Evolutionary conservation across 2,329 filamentous ascomycete species (phyloP).

Genomic region (Ilyonectria sp.): DNA sequence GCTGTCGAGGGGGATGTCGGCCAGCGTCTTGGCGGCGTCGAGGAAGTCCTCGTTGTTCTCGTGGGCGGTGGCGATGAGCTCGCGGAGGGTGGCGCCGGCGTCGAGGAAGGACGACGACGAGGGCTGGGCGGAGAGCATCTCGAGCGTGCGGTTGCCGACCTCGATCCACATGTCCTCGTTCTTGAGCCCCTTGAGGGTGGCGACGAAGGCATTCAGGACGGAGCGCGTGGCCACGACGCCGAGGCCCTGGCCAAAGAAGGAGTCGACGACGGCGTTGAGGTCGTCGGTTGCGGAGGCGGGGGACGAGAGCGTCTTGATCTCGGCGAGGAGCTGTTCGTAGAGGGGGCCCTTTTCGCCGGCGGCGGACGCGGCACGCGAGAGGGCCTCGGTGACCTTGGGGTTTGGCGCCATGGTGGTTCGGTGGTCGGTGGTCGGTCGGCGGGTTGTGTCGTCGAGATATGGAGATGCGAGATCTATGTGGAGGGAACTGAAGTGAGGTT

Average conservation of each 20-base stretch:
- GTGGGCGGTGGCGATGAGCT: constrained; percentile 86
- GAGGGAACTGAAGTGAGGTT: constrained; percentile 18
- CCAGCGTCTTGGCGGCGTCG: constrained; percentile 82
- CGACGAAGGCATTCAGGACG: constrained; percentile 77
- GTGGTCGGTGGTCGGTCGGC: constrained; percentile 21
- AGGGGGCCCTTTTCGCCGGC: constrained; percentile 60
- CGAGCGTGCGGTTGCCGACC: constrained; percentile 82
- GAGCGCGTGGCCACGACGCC: constrained; percentile 83
- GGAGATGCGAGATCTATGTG: constrained; percentile 29
- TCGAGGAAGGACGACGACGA: constrained; percentile 84
- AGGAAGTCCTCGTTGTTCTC: constrained; percentile 86
- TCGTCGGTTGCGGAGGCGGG: constrained; percentile 64
- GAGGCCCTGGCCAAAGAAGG: constrained; percentile 77
- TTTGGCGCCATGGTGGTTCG: constrained; percentile 56
- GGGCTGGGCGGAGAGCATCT: constrained; percentile 72
- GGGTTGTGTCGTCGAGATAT: background rate
- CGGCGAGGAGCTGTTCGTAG: constrained; percentile 63
- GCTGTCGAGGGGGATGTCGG: constrained; percentile 89
- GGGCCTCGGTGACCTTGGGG: constrained; percentile 59
- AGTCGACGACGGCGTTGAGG: constrained; percentile 77
- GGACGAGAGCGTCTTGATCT: constrained; percentile 59
- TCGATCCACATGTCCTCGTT: constrained; percentile 79
- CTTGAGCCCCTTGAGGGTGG: constrained; percentile 72
- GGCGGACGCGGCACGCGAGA: constrained; percentile 57
- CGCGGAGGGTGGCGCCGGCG: constrained; percentile 83